Evolutionary conservation across 345 rosid species (phyloP), one percentile per base, ranked within the genome.

Genomic region (Iberis pinnata): DNA sequence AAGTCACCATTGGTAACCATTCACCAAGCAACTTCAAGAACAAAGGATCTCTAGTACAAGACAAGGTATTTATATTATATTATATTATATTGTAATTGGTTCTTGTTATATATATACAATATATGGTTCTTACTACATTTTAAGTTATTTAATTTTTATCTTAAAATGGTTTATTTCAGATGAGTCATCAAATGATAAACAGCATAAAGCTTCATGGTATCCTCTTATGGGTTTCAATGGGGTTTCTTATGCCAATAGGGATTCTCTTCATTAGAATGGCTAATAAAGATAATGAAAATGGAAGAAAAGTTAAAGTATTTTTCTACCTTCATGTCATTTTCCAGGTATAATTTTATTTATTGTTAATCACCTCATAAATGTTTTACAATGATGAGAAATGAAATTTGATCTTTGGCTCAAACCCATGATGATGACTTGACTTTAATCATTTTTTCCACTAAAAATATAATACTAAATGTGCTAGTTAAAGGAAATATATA

Each of bases 191-290:
- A 40, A 74, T 83, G 64, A 45, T 69, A 53, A 73, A 56, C 19
- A 84, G 78, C 56, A 76, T 89, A 40, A 65, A 65, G 53, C 59
- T 83, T 29, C 97, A 89, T 61, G 97, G 90, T 8, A 70, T 86
- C 62, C 82, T 86, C 60, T 76, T 83, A 14, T 89, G 97, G 97
- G 80, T 61, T 56, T 89, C 97, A 46, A 73, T 86, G 72, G 97
- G 97, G 18, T 69, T 89, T 58, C 69, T 89, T 55, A 79, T 77
- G 80, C 97, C 97, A 48, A 40, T 80, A 42, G 97, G 90, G 40
- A 73, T 89, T 43, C 78, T 89, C 18, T 55, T 74, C 17, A 72
- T 83, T 61, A 78, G 95, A 71, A 71, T 81, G 86, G 78, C 88
- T 47, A 75, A 72, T 59, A 71, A 62, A 70, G 51, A 51, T 48